A percentile compares a stretch with the other conserved stretches of the same genome.
These are phyloP conservation scores for Camellia japonica DNA, from an alignment of 148 eudicot species.

Conservation along the genomic window DNA sequence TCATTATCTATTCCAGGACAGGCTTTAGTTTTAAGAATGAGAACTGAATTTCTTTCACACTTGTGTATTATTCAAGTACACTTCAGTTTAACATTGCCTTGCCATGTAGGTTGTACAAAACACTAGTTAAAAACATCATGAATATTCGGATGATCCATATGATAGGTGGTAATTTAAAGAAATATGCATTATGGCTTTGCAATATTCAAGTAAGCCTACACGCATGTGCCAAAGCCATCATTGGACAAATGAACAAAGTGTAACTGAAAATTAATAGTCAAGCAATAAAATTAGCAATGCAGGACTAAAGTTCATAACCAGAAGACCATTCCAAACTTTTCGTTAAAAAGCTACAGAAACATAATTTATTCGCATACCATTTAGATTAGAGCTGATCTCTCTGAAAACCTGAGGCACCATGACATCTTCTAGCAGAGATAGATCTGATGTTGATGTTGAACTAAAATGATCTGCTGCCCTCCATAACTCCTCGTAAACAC, in stretches of 20 bases:
- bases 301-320: neutral
- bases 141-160: neutral
- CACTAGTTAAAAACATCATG: neutral
- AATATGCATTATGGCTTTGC: neutral
- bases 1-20: neutral
- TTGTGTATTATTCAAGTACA: neutral
- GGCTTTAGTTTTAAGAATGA: neutral
- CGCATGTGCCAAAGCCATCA: no score
- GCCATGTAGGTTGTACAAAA: neutral
- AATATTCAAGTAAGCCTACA: neutral
- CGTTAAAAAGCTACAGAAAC: neutral
- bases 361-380: constrained; percentile 42
- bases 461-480: constrained; percentile 57
- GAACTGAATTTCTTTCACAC: neutral
- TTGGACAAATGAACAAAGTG: neutral
- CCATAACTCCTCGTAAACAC: constrained; percentile 72
- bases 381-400: constrained; percentile 84
- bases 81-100: neutral
- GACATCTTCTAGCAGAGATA: constrained; percentile 62
- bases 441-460: constrained; percentile 60
- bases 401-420: constrained; percentile 52
- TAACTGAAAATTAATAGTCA: neutral
- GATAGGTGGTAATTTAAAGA: neutral
- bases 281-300: neutral
- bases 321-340: no score